Percentiles rank a stretch among this genome's conserved stretches.
phyloP scores from a whole-genome alignment of 495 filamentous ascomycete species.

The Lophium mytilinum region DNA sequence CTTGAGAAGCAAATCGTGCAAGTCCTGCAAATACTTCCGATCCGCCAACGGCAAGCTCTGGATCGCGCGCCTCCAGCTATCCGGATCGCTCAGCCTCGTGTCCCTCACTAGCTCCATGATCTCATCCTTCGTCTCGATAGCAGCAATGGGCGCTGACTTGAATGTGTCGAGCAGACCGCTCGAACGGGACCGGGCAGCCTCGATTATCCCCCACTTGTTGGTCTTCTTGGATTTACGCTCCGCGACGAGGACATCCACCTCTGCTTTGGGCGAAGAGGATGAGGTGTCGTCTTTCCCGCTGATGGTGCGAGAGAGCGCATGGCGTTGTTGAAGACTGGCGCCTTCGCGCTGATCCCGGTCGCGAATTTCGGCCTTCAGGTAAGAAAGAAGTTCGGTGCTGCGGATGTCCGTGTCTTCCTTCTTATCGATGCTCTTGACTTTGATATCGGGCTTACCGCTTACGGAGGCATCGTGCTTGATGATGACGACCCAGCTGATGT shows the following conservation, averaged over 20 bases:
- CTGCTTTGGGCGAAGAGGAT: conserved; percentile 29
- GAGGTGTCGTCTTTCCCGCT: conserved; percentile 20
- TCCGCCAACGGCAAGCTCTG: conserved; percentile 71
- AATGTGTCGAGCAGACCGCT: conserved; percentile 40
- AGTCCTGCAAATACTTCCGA: conserved; percentile 75
- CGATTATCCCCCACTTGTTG: conserved; percentile 76
- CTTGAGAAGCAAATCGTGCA: conserved; percentile 66
- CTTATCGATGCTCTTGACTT: conserved; percentile 63
- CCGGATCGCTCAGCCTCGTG: conserved; percentile 69
- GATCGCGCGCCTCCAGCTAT: conserved; percentile 77
- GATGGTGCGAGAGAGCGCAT: conserved; percentile 26
- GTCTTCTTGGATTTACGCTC: conserved; percentile 83
- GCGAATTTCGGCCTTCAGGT: conserved; percentile 75
- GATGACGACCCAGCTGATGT: conserved; percentile 78
- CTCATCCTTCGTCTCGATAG: conserved; percentile 80
- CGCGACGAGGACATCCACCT: conserved; percentile 74
- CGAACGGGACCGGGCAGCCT: conserved; percentile 44
- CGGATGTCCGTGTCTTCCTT: conserved; percentile 81
- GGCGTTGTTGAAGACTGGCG: conserved; percentile 36
- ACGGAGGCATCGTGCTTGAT: conserved; percentile 66
- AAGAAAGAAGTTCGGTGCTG: conserved; percentile 63
- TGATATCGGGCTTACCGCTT: conserved; percentile 54
- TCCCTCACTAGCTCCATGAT: conserved; percentile 71
- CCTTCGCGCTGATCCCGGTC: conserved; percentile 62
- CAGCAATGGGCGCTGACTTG: conserved; percentile 70